Evolutionary conservation across 768 basidiomycete species (phyloP), one percentile per base, ranked within the genome.

Genomic region (Terana coerulea): DNA sequence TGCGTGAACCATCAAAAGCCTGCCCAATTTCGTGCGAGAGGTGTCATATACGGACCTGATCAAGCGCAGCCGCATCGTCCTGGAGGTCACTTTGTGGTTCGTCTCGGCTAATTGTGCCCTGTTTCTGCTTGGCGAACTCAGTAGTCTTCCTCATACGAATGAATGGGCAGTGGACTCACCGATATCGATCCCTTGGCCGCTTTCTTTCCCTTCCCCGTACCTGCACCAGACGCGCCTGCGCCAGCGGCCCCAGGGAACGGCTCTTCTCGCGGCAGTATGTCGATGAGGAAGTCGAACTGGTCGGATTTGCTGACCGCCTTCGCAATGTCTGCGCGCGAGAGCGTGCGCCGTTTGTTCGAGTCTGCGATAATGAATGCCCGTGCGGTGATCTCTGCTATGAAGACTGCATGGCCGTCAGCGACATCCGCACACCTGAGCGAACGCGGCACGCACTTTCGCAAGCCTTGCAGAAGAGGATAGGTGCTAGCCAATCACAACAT

Each of bases 221-320:
- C 46, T 17, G 54, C 39, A 1, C 53, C 56, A 11, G 47, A 54
- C 35, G 59, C 40, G 14, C 25, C 48, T 8, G 51, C 25, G 2
- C 47, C 59, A 5, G 58, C 58, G 5, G 59, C 58, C 10, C 35
- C 37, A 19, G 51, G 33, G 30, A 65, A 62, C 3, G 64, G 65
- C 52, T 91, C 89, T 53, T 95, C 95, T 36, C 94, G 75, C 0
- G 95, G 95, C 1, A 95, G 86, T 52, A 97, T 92, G 68, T 98
- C 95, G 65, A 98, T 95, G 52, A 98, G 74, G 64, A 98, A 98
- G 72, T 98, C 95, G 61, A 98, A 98, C 67, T 95, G 93, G 71
- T 98, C 95, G 3, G 88, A 89, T 68, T 93, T 92, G 61, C 83
- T 81, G 53, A 97, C 77, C 0, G 95, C 95, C 62, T 92, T 90